Evolutionary conservation across 78 protist genomes (phyloP).

Genomic region (Pirum gemmata): DNA sequence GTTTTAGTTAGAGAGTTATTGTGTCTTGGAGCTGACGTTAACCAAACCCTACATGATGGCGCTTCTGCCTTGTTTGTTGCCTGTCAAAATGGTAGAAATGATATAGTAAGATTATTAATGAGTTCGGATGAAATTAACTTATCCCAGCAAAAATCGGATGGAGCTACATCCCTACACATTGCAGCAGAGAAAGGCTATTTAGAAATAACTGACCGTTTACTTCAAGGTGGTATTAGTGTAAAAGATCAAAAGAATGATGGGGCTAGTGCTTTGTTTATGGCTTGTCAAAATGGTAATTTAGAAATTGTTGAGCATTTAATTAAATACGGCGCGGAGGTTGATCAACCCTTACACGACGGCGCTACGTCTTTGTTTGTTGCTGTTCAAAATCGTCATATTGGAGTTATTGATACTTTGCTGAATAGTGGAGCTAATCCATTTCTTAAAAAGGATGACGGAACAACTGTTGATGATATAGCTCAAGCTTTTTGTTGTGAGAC

Average conservation of each 20-base stretch:
- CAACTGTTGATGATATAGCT: constrained; percentile 18
- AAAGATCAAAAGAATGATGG: constrained; percentile 14
- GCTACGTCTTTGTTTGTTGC: constrained; percentile 28
- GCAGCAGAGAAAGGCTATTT: constrained; percentile 9
- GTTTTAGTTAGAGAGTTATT: neutral
- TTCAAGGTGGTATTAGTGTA: constrained; percentile 14
- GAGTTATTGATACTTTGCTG: neutral
- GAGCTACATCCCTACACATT: constrained; percentile 9
- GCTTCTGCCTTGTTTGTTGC: constrained; percentile 38
- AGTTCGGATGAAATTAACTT: neutral
- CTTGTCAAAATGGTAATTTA: neutral
- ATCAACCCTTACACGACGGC: constrained; percentile 22
- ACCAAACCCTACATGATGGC: constrained; percentile 9
- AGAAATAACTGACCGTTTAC: neutral
- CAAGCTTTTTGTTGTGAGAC: too few relatives aligned
- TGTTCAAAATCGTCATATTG: neutral
- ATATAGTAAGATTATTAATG: too few relatives aligned
- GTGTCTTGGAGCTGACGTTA: neutral
- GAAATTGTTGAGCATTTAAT: neutral
- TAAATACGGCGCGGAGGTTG: neutral
- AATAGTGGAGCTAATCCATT: neutral
- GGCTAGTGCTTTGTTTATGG: neutral
- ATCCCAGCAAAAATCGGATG: neutral
- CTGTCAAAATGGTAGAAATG: constrained; percentile 47
- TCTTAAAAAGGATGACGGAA: constrained; percentile 10